Conservation (phyloP, 768 basidiomycete genomes). For the Termitomyces sp. region DNA sequence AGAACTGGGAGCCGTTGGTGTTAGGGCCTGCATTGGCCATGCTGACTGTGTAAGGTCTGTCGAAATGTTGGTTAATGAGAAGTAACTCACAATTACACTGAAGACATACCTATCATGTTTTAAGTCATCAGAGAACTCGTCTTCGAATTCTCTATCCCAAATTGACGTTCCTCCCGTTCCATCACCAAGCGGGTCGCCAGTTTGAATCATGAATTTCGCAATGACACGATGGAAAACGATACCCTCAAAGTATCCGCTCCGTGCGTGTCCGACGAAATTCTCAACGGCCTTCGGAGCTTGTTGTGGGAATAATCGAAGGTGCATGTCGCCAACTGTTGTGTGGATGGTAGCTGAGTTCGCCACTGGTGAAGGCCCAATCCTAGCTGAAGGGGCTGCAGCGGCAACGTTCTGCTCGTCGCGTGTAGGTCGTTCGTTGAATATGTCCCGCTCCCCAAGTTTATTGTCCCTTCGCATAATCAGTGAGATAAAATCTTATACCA, state of each 20-base stretch:
- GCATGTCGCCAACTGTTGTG: slow-evolving; percentile 93
- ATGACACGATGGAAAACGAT: slow-evolving; percentile 97
- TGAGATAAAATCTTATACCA: neutral
- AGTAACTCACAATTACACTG: neutral
- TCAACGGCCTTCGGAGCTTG: slow-evolving; percentile 95
- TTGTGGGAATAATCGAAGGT: slow-evolving; percentile 83
- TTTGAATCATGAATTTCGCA: slow-evolving; percentile 98
- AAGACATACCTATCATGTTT: slow-evolving; percentile 79
- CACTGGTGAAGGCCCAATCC: slow-evolving; percentile 61
- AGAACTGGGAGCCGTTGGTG: slow-evolving; percentile 97
- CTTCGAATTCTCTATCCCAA: slow-evolving; percentile 89
- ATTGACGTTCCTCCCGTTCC: slow-evolving; percentile 90
- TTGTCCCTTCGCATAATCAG: slow-evolving; percentile 53
- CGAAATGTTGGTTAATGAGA: neutral
- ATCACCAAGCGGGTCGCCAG: slow-evolving; percentile 92
- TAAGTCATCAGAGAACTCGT: slow-evolving; percentile 87
- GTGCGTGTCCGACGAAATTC: slow-evolving; percentile 92
- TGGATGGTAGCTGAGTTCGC: slow-evolving; percentile 88
- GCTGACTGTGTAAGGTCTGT: slow-evolving; percentile 89
- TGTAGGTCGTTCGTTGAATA: slow-evolving; percentile 97
- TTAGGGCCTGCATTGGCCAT: slow-evolving; percentile 91
- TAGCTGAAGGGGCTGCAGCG: slow-evolving; percentile 46
- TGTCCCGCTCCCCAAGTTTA: slow-evolving; percentile 87
- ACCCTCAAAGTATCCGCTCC: slow-evolving; percentile 88
- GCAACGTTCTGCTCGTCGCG: slow-evolving; percentile 93